phyloP scores from a whole-genome alignment of 495 filamentous ascomycete species.

The Lepidopterella palustris region DNA sequence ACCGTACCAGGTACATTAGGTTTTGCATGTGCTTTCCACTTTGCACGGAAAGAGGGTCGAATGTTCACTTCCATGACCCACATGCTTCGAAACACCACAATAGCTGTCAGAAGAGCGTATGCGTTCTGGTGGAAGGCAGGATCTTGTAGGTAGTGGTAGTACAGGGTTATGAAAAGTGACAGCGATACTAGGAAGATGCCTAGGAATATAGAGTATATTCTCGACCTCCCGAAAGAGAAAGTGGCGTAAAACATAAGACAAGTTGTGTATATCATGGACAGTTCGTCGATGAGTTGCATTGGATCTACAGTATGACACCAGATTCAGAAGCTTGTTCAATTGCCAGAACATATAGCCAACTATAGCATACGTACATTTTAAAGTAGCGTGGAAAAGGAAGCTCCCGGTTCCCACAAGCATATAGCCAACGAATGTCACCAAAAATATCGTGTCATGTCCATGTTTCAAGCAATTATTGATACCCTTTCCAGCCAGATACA shows the following conservation, averaged over 20 bases:
- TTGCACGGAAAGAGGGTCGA: constrained; percentile 47
- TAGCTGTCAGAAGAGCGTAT: constrained; percentile 71
- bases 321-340: background rate
- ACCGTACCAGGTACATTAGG: constrained; percentile 32
- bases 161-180: constrained; percentile 75
- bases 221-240: constrained; percentile 65
- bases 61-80: constrained; percentile 84
- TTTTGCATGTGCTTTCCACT: constrained; percentile 14
- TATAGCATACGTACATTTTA: constrained; percentile 35
- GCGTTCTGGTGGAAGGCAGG: constrained; percentile 88
- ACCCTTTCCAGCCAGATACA: constrained; percentile 35
- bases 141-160: constrained; percentile 91
- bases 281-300: constrained; percentile 95
- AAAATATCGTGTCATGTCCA: constrained; percentile 38
- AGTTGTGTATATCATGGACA: constrained; percentile 97
- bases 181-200: constrained; percentile 55
- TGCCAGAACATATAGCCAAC: background rate
- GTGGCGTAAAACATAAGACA: constrained; percentile 88
- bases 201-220: constrained; percentile 49
- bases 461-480: constrained; percentile 34
- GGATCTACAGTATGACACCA: constrained; percentile 55
- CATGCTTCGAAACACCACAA: constrained; percentile 74
- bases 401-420: constrained; percentile 38
- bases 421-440: constrained; percentile 39
- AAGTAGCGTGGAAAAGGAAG: constrained; percentile 38